Evolutionary conservation across 2,329 filamentous ascomycete species (phyloP), one percentile per base, ranked within the genome.

Genomic region (Rachicladosporium sp.): DNA sequence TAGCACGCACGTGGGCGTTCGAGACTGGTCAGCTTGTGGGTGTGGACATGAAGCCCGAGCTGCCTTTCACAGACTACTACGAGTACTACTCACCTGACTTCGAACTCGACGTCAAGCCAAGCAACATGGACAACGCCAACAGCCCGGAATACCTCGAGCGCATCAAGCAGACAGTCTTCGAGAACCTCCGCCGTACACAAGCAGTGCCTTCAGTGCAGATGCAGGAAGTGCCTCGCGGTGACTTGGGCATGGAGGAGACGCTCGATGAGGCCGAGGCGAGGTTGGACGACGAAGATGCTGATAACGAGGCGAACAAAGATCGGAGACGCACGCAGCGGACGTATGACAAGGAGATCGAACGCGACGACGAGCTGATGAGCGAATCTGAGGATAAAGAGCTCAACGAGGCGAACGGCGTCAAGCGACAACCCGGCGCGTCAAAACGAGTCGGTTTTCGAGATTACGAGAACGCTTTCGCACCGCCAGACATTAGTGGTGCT

Each of bases 1-100:
- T 71, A 13, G 67, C 67, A 10, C 68, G 76, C 35, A 80, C 76
- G 1, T 78, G 74, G 76, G 67, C 67, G 13, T 74, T 68, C 50
- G 66, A 95, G 76, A 71, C 68, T 1, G 89, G 88, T 48, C 74
- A 86, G 42, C 72, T 96, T 6, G 83, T 95, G 12, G 84, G 83
- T 19, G 77, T 88, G 44, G 73, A 84, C 23, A 84, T 96, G 73
- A 73, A 77, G 9, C 72, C 80, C 4, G 79, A 83, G n/a, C 70
- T 96, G 31, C 89, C 89, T 1, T 96, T 87, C 61, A 96, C 94
- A 47, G 89, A 96, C 66, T 96, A 96, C 62, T 96, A 96, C 56
- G 77, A 81, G 68, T 82, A 82, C 54, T 82, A 80, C 53, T 75
- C 71, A 4, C 78, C 78, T 3, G 78, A 82, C 52, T 82, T 79